phyloP scores from a whole-genome alignment of 768 basidiomycete species.

The Rhizopogon rudus region DNA sequence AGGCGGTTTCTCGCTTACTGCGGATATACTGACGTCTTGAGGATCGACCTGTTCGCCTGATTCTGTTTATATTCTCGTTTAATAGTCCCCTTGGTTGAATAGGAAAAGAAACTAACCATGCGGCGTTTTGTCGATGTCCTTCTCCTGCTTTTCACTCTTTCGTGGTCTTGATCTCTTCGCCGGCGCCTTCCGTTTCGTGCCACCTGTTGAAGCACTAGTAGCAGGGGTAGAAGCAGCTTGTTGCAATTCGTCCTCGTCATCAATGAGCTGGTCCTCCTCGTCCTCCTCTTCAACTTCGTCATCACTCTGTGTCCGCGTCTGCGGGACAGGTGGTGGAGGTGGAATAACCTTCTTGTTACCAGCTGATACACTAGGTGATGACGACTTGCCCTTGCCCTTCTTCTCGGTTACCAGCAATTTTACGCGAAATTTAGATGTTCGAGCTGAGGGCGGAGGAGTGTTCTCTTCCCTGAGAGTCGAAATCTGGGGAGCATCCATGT shows the following conservation, averaged over 20 bases:
- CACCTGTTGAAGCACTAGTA: slow-evolving; percentile 26
- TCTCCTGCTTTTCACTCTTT: slow-evolving; percentile 45
- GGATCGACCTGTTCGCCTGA: slow-evolving; percentile 18
- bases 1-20: slow-evolving; percentile 30
- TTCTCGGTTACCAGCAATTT: slow-evolving; percentile 47
- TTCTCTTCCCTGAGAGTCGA: slow-evolving; percentile 73
- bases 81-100: slow-evolving; percentile 5
- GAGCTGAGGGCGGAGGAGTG: slow-evolving; percentile 52
- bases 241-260: slow-evolving; percentile 50
- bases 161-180: slow-evolving; percentile 47
- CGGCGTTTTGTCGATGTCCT: slow-evolving; percentile 38
- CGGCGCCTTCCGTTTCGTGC: slow-evolving; percentile 46
- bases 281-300: slow-evolving; percentile 61
- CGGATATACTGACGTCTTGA: slow-evolving; percentile 10
- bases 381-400: slow-evolving; percentile 31
- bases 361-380: slow-evolving; percentile 23
- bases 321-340: slow-evolving; percentile 9
- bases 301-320: slow-evolving; percentile 23
- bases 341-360: slow-evolving; percentile 16
- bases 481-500: slow-evolving; percentile 80
- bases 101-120: slow-evolving; percentile 31
- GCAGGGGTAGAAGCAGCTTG: slow-evolving; percentile 23
- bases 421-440: slow-evolving; percentile 38
- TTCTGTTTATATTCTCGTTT: slow-evolving; percentile 24
- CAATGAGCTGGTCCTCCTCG: slow-evolving; percentile 78